Evolutionary conservation across 176 grass and related monocot genomes (phyloP).

Genomic region (Zizania latifolia): DNA sequence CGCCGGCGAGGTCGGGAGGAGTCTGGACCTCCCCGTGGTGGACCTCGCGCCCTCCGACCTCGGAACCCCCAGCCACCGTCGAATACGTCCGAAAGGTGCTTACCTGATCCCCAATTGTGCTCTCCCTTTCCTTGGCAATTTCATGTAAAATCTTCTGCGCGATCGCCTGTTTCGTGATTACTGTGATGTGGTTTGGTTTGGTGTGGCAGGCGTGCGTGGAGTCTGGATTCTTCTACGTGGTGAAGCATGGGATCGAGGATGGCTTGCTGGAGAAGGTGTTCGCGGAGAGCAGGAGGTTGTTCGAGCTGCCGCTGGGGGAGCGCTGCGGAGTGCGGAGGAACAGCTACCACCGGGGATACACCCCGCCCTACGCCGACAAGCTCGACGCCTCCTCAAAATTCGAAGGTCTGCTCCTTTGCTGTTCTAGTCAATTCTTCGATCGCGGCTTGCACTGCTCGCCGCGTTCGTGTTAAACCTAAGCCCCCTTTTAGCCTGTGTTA

Average conservation of each 20-base stretch:
- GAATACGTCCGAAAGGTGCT: constrained; percentile 47
- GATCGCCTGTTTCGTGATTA: not conserved
- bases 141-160: too few relatives aligned
- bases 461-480: not conserved
- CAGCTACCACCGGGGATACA: constrained; percentile 55
- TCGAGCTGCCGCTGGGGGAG: constrained; percentile 34
- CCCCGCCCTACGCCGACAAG: constrained; percentile 60
- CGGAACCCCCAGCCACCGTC: constrained; percentile 30
- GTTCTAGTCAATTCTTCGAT: not conserved
- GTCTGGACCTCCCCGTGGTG: constrained; percentile 48
- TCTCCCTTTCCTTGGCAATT: too few relatives aligned
- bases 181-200: not conserved
- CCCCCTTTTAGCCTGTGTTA: not conserved
- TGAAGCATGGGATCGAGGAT: constrained; percentile 50
- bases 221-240: constrained; percentile 68
- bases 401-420: constrained; percentile 30
- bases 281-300: constrained; percentile 48
- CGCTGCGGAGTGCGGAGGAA: constrained; percentile 26
- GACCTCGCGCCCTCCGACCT: constrained; percentile 60
- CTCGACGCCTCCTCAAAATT: constrained; percentile 57
- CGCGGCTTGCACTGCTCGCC: not conserved
- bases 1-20: constrained; percentile 3
- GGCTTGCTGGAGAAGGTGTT: constrained; percentile 20
- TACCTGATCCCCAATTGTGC: not conserved
- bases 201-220: constrained; percentile 52